These are phyloP conservation scores for Azolla pinnata DNA, from an alignment of 75 land plant species.

Conservation along the genomic window DNA sequence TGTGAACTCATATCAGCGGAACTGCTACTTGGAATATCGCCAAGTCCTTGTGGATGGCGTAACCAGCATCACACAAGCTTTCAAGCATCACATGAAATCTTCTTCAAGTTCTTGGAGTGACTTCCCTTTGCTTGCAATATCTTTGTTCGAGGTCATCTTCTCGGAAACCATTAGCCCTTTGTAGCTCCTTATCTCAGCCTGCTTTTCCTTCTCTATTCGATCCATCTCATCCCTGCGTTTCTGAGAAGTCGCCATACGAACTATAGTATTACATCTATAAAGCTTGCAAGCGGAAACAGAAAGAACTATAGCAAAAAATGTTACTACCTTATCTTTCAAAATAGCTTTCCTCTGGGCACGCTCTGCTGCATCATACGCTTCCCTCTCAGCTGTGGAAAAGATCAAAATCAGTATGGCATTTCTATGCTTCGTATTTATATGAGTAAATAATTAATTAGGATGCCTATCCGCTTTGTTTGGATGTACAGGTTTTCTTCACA, in stretches of 20 bases:
- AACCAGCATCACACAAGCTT: too few species aligned
- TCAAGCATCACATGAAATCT: conserved; percentile 91
- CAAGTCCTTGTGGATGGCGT: too few species aligned
- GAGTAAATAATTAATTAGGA: too few species aligned
- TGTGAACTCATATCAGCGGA: too few species aligned
- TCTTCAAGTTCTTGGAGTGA: conserved; percentile 91
- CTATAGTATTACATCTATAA: background rate
- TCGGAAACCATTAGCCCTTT: conserved; percentile 87
- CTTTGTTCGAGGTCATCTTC: conserved; percentile 97
- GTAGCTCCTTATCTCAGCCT: conserved; percentile 93
- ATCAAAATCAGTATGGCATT: background rate
- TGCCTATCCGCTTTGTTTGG: too few species aligned
- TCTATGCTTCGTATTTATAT: too few species aligned
- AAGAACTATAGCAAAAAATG: background rate
- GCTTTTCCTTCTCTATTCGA: conserved; percentile 87
- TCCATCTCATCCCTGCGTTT: conserved; percentile 87
- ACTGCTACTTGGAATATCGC: too few species aligned
- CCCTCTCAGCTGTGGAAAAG: conserved; percentile 58
- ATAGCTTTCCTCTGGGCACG: conserved; percentile 67
- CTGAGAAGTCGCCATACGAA: conserved; percentile 22
- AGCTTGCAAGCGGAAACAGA: background rate
- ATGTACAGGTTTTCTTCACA: too few species aligned
- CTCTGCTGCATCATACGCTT: conserved; percentile 77
- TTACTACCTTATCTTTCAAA: conserved; percentile 58
- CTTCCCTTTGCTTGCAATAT: conserved; percentile 69